Conservation (phyloP, 352 stramenopile genomes). For the Pythium myriotylum region DNA sequence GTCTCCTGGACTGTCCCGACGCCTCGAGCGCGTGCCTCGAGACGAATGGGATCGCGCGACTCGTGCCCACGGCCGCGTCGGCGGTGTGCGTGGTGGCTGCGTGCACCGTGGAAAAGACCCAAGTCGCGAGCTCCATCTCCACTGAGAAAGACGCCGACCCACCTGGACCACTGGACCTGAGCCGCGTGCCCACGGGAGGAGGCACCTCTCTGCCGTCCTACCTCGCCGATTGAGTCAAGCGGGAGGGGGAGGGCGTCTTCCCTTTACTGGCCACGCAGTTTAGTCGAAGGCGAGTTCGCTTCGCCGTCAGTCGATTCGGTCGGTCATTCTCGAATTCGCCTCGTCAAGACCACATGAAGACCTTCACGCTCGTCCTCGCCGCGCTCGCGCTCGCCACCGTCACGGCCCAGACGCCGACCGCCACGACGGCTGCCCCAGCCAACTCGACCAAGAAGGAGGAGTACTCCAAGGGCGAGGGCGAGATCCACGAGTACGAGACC, state of each 20-base stretch:
- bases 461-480: background rate
- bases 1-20: background rate
- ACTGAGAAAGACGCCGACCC: background rate
- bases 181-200: background rate
- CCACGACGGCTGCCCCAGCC: slow-evolving; percentile 6
- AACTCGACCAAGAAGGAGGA: slow-evolving; percentile 4
- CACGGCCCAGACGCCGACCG: slow-evolving; percentile 10
- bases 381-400: slow-evolving; percentile 17
- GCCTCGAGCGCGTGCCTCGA: background rate
- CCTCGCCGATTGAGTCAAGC: background rate
- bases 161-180: background rate
- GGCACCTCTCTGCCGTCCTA: background rate
- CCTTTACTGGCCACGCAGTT: background rate
- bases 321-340: slow-evolving; percentile 16
- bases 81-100: background rate
- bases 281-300: background rate
- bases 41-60: slow-evolving; percentile 7
- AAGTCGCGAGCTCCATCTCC: background rate
- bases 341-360: slow-evolving; percentile 27
- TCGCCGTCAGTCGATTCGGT: background rate
- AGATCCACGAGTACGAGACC: slow-evolving; percentile 16
- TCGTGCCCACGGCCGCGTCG: slow-evolving; percentile 3
- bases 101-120: background rate
- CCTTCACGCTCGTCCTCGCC: slow-evolving; percentile 21
- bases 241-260: background rate